A percentile compares a stretch with the other conserved stretches of the same genome.
Conservation (phyloP, 2,329 filamentous ascomycete species). For the Trichophaea hybrida region DNA sequence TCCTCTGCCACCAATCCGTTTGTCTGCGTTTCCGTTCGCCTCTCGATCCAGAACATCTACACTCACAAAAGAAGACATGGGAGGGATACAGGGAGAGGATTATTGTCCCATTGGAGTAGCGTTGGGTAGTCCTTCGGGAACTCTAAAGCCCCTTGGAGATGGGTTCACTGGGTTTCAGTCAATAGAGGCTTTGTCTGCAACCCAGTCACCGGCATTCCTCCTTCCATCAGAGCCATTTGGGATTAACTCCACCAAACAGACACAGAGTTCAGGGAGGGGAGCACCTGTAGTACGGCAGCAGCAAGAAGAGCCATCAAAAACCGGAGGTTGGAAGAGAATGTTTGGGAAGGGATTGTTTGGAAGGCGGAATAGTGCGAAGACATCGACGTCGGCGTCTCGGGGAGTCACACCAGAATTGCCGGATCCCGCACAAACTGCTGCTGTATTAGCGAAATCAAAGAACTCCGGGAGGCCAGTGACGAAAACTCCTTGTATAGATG, state of each 20-base stretch:
- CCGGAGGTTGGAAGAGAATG: constrained; percentile 40
- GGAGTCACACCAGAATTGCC: constrained; percentile 23
- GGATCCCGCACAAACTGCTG: neutral
- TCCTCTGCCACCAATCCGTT: neutral
- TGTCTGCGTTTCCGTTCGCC: neutral
- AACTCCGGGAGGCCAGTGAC: neutral
- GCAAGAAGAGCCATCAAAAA: constrained; percentile 9
- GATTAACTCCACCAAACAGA: neutral
- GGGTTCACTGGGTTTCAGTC: neutral
- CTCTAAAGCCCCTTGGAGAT: constrained; percentile 18
- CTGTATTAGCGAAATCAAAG: neutral
- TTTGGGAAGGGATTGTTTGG: constrained; percentile 38
- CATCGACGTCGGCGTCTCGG: constrained; percentile 24
- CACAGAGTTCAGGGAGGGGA: constrained; percentile 1
- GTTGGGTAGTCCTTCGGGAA: constrained; percentile 51
- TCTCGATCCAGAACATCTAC: neutral
- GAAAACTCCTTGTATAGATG: constrained; percentile 42
- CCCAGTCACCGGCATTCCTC: neutral
- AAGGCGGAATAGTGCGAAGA: constrained; percentile 18
- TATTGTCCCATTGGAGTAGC: constrained; percentile 52
- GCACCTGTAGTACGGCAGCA: constrained; percentile 3
- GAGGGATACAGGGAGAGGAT: constrained; percentile 33
- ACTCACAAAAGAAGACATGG: constrained; percentile 1
- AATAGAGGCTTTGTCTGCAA: neutral
- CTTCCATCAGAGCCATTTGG: constrained; percentile 5